Percentiles rank a stretch among this genome's conserved stretches.
Conservation (phyloP, 306 rosid species). For the Citrullus amarus region DNA sequence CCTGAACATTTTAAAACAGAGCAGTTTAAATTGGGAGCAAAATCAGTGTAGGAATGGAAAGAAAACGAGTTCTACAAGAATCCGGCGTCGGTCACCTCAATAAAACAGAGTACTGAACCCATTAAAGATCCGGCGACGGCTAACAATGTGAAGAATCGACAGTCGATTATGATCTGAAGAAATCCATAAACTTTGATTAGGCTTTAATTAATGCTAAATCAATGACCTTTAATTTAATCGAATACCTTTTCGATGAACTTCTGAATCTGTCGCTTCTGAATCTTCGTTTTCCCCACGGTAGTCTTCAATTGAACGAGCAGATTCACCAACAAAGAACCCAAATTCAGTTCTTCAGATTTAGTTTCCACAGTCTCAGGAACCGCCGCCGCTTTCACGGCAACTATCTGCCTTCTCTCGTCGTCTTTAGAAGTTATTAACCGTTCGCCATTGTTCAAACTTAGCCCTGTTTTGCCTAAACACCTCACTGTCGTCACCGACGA, state of each 20-base stretch:
- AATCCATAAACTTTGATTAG: background rate
- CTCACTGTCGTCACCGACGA: background rate
- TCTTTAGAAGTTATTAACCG: background rate
- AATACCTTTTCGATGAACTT: conserved; percentile 35
- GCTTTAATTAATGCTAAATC: background rate
- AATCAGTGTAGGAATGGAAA: background rate
- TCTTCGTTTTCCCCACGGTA: background rate
- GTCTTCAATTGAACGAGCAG: conserved; percentile 11
- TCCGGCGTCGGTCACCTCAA: conserved; percentile 22
- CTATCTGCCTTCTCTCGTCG: background rate
- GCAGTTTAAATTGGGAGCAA: background rate
- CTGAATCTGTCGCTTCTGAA: conserved; percentile 18
- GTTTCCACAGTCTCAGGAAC: background rate
- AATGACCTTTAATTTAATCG: background rate
- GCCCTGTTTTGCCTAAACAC: background rate
- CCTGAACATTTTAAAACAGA: conserved; percentile 23
- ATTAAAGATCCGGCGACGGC: conserved; percentile 40
- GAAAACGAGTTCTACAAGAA: background rate
- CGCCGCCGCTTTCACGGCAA: conserved; percentile 11
- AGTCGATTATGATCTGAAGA: conserved; percentile 32
- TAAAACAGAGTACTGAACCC: conserved; percentile 36
- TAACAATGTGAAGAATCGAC: conserved; percentile 38
- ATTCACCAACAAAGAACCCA: conserved; percentile 10
- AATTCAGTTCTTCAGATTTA: conserved; percentile 6
- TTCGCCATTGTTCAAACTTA: background rate